Evolutionary conservation across 2,329 filamentous ascomycete species (phyloP), one percentile per base, ranked within the genome.

Genomic region (Coniochaeta sp.): DNA sequence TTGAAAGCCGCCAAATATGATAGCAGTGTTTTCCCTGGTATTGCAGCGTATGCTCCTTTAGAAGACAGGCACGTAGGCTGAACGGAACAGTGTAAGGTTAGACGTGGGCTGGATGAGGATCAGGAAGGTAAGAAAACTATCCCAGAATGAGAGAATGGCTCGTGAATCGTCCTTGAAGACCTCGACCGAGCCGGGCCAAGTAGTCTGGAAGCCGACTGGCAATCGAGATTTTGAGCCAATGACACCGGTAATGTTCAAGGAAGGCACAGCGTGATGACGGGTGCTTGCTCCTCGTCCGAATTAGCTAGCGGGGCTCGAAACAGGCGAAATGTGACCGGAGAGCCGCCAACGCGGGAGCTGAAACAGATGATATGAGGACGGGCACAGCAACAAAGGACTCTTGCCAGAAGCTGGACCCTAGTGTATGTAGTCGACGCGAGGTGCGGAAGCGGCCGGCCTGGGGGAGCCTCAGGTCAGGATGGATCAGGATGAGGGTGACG

Each of bases 401-500:
- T n/a, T 36, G 50, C 34, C 34, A 57, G 54, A 38, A 57, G 31
- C 17, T 22, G 17, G 33, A 56, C 2, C 28, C 28, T 34, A 57
- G 17, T 19, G 31, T 57, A 57, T 12, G 31, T 36, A 55, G 54
- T 22, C n/a, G 31, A 36, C 28, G 38, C 54, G 54, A 57, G 33
- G n/a, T 57, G 33, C 19, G 33, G 54, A 19, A 58, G 19, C 14
- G 19, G 47, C 17, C 54, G 54, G 9, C 16, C 14, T 11, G 19
- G 54, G n/a, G 26, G 33, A 34, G 61, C 61, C 60, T 65, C 63
- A 68, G 67, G 67, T 62, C 59, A 38, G 33, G 60, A 65, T 58
- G 62, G 63, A 62, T 65, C 60, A 67, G 65, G 57, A 67, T 54
- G 63, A 59, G 60, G 57, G 57, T 59, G 61, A 59, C 59, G 60